These are phyloP conservation scores for Ophidiomyces ophidiicola DNA, from an alignment of 2,329 filamentous ascomycete species.

Conservation along the genomic window DNA sequence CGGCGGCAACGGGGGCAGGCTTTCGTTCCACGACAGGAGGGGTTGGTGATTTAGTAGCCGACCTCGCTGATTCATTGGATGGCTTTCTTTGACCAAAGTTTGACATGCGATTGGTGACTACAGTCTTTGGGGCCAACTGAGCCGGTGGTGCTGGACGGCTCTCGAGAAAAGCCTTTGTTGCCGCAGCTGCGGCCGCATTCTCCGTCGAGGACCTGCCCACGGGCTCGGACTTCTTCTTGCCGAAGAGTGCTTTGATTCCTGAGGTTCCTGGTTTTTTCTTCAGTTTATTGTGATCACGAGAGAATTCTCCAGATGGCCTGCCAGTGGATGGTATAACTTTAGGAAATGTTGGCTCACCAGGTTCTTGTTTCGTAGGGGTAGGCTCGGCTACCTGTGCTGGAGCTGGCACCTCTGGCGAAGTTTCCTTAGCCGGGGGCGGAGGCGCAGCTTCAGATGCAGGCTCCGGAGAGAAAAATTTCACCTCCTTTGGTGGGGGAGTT, in stretches of 20 bases:
- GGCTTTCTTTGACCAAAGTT: constrained; percentile 27
- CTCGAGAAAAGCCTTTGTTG: constrained; percentile 33
- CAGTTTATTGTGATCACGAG: constrained; percentile 32
- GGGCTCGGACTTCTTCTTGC: constrained; percentile 27
- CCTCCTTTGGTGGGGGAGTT: constrained; percentile 6
- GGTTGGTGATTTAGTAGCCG: constrained; percentile 9
- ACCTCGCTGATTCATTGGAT: constrained; percentile 12
- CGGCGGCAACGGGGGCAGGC: constrained; percentile 2
- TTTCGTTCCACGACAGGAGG: constrained; percentile 11
- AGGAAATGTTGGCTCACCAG: constrained; percentile 16
- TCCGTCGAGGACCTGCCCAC: constrained; percentile 26
- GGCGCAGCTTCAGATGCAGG: background rate
- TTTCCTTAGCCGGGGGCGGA: constrained; percentile 6
- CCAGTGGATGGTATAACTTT: constrained; percentile 22
- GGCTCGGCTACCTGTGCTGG: constrained; percentile 9
- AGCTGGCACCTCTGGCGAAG: background rate
- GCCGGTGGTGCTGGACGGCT: constrained; percentile 25
- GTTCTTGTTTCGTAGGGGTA: constrained; percentile 16
- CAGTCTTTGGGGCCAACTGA: constrained; percentile 18
- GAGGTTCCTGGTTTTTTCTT: constrained; percentile 33
- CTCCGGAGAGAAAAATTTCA: background rate
- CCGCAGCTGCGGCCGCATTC: constrained; percentile 29
- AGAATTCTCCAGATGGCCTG: constrained; percentile 23
- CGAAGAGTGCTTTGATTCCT: constrained; percentile 36
- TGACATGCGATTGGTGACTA: constrained; percentile 5